Evolutionary conservation across 805 yeast genomes (phyloP), one percentile per base, ranked within the genome.

Genomic region (Starmerella tilneyi): DNA sequence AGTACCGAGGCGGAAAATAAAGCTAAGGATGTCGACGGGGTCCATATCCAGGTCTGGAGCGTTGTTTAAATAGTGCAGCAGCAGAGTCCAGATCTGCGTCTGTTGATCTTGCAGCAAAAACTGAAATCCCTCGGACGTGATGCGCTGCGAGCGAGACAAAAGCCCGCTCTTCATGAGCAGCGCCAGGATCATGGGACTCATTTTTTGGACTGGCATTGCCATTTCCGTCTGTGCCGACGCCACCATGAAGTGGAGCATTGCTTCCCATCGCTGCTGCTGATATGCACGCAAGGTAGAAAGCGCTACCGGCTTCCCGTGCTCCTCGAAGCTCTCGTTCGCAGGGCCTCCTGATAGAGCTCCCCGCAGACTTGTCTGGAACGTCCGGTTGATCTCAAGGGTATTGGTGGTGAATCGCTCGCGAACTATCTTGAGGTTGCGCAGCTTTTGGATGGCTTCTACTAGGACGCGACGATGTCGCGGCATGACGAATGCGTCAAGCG

Each of bases 241-340:
- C 35, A 92, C 99, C 97, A 92, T 89, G 66, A 81, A 92, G 69
- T 92, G 97, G 56, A 92, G 69, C 54, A 92, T 89, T 7, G 84
- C 76, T 60, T 92, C 99, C 98, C 98, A 92, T 59, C 82, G 85
- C 37, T 72, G 74, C 6, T 85, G 73, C 12, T 96, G 94, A 63
- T 85, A 88, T 31, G 69, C 69, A 54, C 84, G 94, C 39, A 89
- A 67, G 56, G 79, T 81, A 29, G 70, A 72, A 12, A 30, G 22
- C 11, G 45, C 28, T 16, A 52, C 17, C n/a, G 30, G 33, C 24
- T 36, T 32, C n/a, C 78, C 63, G 38, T 75, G 78, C 4, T 82
- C 81, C n/a, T 94, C 95, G 67, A 84, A 84, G 2, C 94, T 78
- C 56, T 74, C 73, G 41, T 75, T 65, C 36, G 72, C 71, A 43